phyloP scores from a whole-genome alignment of 148 eudicot species.

The Polygonum maritimum region DNA sequence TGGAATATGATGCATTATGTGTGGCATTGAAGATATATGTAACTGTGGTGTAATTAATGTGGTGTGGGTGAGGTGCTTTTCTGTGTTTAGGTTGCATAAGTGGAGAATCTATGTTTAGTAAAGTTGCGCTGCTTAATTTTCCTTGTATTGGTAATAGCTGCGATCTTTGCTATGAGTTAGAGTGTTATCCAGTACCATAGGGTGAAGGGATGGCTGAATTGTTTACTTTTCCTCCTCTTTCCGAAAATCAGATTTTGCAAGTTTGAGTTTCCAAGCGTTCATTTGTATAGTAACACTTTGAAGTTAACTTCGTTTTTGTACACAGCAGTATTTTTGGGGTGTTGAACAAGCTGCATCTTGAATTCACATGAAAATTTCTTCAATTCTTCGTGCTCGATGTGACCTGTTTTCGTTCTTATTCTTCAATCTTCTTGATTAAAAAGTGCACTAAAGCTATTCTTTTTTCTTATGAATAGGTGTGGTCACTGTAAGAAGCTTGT shows the following conservation, averaged over 20 bases:
- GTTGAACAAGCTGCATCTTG: background rate
- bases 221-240: too few relatives aligned
- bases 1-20: background rate
- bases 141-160: background rate
- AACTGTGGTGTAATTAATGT: background rate
- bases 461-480: conserved; percentile 43
- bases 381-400: background rate
- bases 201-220: too few relatives aligned
- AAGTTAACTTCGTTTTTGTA: background rate
- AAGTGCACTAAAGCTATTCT: background rate
- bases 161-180: background rate
- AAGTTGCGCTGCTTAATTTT: background rate
- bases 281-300: background rate
- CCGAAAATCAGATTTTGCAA: too few relatives aligned
- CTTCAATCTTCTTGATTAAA: background rate
- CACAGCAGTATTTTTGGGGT: background rate
- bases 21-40: background rate
- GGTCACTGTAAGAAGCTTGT: conserved; percentile 99
- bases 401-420: background rate
- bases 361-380: background rate
- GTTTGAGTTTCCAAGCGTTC: background rate
- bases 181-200: background rate
- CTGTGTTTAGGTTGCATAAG: background rate
- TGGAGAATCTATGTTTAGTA: background rate
- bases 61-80: background rate